Evolutionary conservation across 2,329 filamentous ascomycete genomes (phyloP), one percentile per base, ranked within the genome.

Genomic region (Alternaria metachromatica): DNA sequence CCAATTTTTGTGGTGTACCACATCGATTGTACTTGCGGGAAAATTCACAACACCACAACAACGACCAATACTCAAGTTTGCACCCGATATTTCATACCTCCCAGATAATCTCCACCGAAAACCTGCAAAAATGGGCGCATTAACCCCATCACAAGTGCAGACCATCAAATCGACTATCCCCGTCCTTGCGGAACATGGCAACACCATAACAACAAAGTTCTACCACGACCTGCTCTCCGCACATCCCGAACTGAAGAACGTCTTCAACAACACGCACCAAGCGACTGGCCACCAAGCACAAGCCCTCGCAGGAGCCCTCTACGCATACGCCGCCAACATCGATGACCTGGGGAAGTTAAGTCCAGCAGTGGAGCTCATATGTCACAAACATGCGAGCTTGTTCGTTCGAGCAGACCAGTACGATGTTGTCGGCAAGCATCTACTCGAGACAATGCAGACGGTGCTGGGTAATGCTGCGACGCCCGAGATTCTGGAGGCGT

Each of bases 261-360:
- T 90, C 79, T 93, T 94, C 85, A 93, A 93, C 78, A 82, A 87
- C 55, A 86, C 89, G 7, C 89, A 91, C 70, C 92, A 94, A 79
- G 81, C 82, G 48, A 91, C 86, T 6, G 88, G 89, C 37, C 87
- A 88, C 60, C 92, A 94, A 76, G 85, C 90, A 5, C 82, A 84
- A n/a, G 91, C 92, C 3, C 86, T 94, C 7, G 91, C 91, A 11
- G 84, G 82, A 44, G 85, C 91, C 1, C 88, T 94, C 50, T 88
- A 90, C 68, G 88, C 87, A 67, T 94, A 92, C 73, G 91, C 91
- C 58, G 82, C 86, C 63, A 88, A 93, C 80, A 91, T 93, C 77
- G 87, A 90, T 77, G 85, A 93, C 74, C 84, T 92, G 0, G 86
- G 84, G 50, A 86, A 83, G 20, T 83, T 94, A 5, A 77, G 77